phyloP scores from a whole-genome alignment of 306 rosid genomes.

The Styphnolobium japonicum region DNA sequence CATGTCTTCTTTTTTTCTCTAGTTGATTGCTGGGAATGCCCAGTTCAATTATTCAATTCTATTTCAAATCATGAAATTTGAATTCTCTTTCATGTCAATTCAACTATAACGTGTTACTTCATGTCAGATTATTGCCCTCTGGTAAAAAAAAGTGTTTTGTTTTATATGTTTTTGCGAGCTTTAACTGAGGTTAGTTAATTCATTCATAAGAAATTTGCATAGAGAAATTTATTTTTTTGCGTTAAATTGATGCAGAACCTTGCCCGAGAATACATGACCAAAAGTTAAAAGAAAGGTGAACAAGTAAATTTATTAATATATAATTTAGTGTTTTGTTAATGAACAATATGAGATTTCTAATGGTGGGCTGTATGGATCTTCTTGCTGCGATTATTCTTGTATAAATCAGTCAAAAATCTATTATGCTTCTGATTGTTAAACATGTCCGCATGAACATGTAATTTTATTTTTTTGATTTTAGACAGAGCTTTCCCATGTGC shows the following conservation, averaged over 20 bases:
- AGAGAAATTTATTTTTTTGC: too few species aligned
- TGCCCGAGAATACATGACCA: slow-evolving; percentile 90
- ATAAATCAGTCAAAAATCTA: background rate
- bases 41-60: background rate
- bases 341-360: background rate
- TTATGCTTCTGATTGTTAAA: background rate
- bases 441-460: background rate
- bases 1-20: too few species aligned
- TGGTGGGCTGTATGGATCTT: background rate
- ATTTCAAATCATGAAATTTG: background rate
- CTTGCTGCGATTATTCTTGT: background rate
- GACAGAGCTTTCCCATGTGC: background rate
- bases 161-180: background rate
- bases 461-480: background rate
- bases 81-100: background rate
- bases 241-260: slow-evolving; percentile 54
- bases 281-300: slow-evolving; percentile 94
- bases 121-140: background rate
- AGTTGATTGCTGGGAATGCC: background rate
- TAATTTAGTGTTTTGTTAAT: slow-evolving; percentile 6
- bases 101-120: background rate
- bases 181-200: background rate
- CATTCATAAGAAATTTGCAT: background rate
- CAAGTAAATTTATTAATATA: slow-evolving; percentile 12
- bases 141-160: background rate